These are phyloP conservation scores for Chaetothyriales sp. DNA, from an alignment of 2,329 filamentous ascomycete species.

Conservation along the genomic window DNA sequence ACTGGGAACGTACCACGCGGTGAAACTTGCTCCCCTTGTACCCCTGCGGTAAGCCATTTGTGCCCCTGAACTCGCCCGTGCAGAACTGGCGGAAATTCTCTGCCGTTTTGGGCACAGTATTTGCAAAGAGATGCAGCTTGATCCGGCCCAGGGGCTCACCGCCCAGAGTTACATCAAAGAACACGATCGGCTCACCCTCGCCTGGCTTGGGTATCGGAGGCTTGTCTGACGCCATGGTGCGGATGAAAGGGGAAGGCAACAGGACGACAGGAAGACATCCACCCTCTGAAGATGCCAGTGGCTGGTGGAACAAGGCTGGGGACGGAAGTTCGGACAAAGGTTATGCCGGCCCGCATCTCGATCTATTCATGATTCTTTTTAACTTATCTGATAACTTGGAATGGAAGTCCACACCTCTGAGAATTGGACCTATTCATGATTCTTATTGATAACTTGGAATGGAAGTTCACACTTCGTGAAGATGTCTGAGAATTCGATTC, in stretches of 20 bases:
- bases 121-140: constrained; percentile 79
- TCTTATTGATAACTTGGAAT: no score
- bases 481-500: no score
- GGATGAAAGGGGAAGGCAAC: not conserved
- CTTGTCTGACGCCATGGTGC: constrained; percentile 1
- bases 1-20: constrained; percentile 54
- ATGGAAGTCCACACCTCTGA: no score
- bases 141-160: constrained; percentile 56
- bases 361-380: not conserved
- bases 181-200: constrained; percentile 31
- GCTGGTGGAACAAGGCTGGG: not conserved
- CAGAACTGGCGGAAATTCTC: constrained; percentile 98
- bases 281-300: not conserved
- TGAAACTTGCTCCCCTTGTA: constrained; percentile 95
- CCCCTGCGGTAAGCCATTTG: constrained; percentile 64
- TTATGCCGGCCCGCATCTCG: not conserved
- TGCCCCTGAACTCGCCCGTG: constrained; percentile 78
- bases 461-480: no score
- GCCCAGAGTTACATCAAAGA: constrained; percentile 36
- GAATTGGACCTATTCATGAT: no score
- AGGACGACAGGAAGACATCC: not conserved
- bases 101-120: constrained; percentile 72
- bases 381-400: no score
- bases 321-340: not conserved
- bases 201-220: constrained; percentile 16